Conservation (phyloP, 1,139 yeast species). For the Tardiomyces digboiensis region DNA sequence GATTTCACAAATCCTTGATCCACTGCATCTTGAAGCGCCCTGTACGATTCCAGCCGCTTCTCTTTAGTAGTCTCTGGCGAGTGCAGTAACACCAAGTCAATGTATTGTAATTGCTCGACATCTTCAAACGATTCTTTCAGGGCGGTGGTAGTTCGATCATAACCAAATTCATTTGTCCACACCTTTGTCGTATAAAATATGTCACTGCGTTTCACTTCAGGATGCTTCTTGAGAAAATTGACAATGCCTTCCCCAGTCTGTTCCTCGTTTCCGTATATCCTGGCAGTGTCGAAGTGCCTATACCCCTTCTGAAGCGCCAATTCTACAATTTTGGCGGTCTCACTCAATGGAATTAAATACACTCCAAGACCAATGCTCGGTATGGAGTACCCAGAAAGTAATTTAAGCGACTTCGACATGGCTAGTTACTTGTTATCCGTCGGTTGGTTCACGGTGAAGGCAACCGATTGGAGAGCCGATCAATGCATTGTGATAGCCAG, state of each 20-base stretch:
- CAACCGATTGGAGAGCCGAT: too few relatives aligned
- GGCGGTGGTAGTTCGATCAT: constrained; percentile 27
- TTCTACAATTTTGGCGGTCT: constrained; percentile 35
- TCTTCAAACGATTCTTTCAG: constrained; percentile 28
- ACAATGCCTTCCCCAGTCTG: constrained; percentile 34
- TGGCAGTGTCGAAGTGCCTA: constrained; percentile 61
- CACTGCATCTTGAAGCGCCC: constrained; percentile 33
- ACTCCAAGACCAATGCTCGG: constrained; percentile 56
- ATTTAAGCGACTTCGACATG: neutral
- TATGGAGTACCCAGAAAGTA: constrained; percentile 14
- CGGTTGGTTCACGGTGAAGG: too few relatives aligned
- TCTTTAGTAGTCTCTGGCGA: constrained; percentile 31
- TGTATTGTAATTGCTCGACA: constrained; percentile 35
- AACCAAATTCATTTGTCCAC: constrained; percentile 32
- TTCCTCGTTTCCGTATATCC: constrained; percentile 39
- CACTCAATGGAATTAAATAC: constrained; percentile 35
- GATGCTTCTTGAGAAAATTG: constrained; percentile 35
- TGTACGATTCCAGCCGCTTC: constrained; percentile 34
- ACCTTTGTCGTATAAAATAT: constrained; percentile 31
- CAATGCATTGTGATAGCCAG: too few relatives aligned
- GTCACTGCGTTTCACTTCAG: constrained; percentile 25
- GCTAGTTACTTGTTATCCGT: too few relatives aligned
- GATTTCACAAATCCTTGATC: constrained; percentile 20
- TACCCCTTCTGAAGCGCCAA: constrained; percentile 54
- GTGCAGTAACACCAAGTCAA: constrained; percentile 36